Evolutionary conservation across 2,329 filamentous ascomycete species (phyloP).

Genomic region (Mycogone perniciosa): DNA sequence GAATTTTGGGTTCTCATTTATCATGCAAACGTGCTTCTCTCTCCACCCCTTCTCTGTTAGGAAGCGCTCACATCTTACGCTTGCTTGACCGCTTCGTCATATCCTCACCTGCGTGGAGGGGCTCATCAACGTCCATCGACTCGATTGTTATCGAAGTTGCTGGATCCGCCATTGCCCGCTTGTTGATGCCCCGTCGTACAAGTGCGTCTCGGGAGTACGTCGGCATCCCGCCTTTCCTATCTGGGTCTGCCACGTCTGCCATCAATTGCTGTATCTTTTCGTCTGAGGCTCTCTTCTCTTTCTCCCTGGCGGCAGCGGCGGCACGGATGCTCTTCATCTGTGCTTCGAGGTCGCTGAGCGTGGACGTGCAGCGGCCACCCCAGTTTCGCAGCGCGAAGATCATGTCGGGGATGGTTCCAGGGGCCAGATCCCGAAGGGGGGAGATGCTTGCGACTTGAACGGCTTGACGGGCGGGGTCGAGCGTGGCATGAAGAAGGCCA

Average conservation of each 20-base stretch:
- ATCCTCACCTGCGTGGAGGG: slow-evolving; percentile 37
- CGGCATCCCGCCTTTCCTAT: slow-evolving; percentile 26
- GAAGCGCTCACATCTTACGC: slow-evolving; percentile 42
- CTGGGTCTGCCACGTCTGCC: slow-evolving; percentile 38
- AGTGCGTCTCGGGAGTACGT: slow-evolving; percentile 20
- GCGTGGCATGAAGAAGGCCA: slow-evolving; percentile 71
- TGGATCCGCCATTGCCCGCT: slow-evolving; percentile 37
- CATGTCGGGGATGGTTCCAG: slow-evolving; percentile 63
- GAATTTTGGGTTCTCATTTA: slow-evolving; percentile 6
- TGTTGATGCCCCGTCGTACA: slow-evolving; percentile 23
- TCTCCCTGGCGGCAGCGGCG: slow-evolving; percentile 48
- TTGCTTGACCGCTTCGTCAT: slow-evolving; percentile 46
- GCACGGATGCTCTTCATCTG: slow-evolving; percentile 64
- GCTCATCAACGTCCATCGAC: slow-evolving; percentile 52
- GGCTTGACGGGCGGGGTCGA: slow-evolving; percentile 69
- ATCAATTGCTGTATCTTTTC: slow-evolving; percentile 44
- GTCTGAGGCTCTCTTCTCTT: slow-evolving; percentile 42
- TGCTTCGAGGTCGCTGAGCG: slow-evolving; percentile 66
- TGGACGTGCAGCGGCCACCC: slow-evolving; percentile 69
- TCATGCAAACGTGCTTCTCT: slow-evolving; percentile 7
- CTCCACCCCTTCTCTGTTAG: not conserved
- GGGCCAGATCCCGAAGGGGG: slow-evolving; percentile 78
- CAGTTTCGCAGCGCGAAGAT: slow-evolving; percentile 64
- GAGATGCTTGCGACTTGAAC: slow-evolving; percentile 76
- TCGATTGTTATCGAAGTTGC: slow-evolving; percentile 39